Evolutionary conservation across 495 filamentous ascomycete species (phyloP).

Genomic region (Aspergillus steynii): DNA sequence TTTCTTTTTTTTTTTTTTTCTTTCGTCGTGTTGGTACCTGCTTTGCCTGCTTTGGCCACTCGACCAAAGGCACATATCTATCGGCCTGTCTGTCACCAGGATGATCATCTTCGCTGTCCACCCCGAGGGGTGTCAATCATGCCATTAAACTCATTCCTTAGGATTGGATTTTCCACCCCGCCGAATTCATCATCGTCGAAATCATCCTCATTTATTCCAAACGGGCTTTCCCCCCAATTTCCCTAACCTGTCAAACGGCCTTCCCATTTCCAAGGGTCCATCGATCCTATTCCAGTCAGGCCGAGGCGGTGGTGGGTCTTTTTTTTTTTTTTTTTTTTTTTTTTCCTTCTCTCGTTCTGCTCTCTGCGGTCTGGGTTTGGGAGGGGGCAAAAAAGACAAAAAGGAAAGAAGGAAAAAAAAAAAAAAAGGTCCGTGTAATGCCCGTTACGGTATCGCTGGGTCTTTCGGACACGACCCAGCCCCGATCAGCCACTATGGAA

Average conservation of each 20-base stretch:
- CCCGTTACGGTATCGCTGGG: conserved; percentile 17
- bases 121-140: neutral
- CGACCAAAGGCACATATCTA: neutral
- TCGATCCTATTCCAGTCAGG: conserved; percentile 9
- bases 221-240: conserved; percentile 14
- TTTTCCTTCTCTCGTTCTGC: too few relatives aligned
- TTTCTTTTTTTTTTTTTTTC: neutral
- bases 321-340: neutral
- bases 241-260: conserved; percentile 9
- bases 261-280: conserved; percentile 11
- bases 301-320: conserved; percentile 4
- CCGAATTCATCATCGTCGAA: neutral
- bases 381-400: neutral
- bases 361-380: too few relatives aligned
- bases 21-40: neutral
- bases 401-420: neutral
- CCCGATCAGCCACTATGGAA: conserved; percentile 26
- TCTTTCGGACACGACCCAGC: conserved; percentile 9
- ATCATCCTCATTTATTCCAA: conserved; percentile 15
- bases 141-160: neutral
- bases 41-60: neutral
- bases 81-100: neutral
- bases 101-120: neutral
- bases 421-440: conserved; percentile 23
- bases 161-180: neutral